Conservation (phyloP, 1,284 basidiomycete genomes). For the Lentinus polychrous region DNA sequence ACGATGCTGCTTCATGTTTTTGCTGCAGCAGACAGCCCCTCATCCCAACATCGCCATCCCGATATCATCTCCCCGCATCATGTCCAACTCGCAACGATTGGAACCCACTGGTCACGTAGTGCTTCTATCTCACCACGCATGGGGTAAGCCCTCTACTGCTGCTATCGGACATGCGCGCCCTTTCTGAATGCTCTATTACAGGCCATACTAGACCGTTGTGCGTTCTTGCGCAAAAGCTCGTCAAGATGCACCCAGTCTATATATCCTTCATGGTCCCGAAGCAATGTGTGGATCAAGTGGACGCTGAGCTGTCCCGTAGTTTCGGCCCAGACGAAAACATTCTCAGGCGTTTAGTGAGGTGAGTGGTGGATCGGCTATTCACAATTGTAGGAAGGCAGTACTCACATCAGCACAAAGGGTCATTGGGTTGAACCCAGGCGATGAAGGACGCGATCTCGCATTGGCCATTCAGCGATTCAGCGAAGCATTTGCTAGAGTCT, state of each 20-base stretch:
- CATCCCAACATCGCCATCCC: too few species aligned
- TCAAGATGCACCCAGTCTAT: background rate
- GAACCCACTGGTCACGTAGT: background rate
- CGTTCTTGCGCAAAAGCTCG: background rate
- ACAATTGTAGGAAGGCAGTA: background rate
- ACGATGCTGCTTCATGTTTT: too few species aligned
- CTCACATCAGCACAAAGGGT: background rate
- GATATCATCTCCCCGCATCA: background rate
- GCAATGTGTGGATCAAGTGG: background rate
- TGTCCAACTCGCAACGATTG: background rate
- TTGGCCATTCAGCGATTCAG: background rate
- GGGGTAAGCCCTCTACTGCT: background rate
- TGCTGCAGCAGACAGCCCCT: too few species aligned
- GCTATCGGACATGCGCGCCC: background rate
- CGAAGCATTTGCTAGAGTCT: background rate
- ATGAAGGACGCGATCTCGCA: background rate
- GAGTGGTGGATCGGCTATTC: background rate
- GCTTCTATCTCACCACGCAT: conserved; percentile 1
- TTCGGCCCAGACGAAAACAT: background rate
- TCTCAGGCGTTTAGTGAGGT: background rate
- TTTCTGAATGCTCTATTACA: background rate
- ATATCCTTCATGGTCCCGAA: background rate
- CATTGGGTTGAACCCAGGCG: background rate
- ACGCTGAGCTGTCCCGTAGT: background rate
- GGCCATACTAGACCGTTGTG: conserved; percentile 4